These are phyloP conservation scores for Euphrasia confusa DNA, from an alignment of 257 asterid species.

Conservation along the genomic window DNA sequence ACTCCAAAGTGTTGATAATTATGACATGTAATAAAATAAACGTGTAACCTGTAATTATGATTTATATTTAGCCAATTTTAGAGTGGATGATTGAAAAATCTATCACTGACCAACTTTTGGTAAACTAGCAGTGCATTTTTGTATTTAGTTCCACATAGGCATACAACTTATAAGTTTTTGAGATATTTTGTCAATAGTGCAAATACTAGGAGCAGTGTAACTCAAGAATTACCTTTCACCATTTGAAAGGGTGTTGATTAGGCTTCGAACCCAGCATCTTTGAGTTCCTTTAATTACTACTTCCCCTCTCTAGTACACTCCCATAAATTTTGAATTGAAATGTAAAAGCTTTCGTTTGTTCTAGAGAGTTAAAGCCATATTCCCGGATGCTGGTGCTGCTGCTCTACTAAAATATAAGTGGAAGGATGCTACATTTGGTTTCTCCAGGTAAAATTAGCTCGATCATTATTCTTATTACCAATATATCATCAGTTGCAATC, in stretches of 20 bases:
- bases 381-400: constrained; percentile 99
- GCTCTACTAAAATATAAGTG: constrained; percentile 81
- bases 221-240: neutral
- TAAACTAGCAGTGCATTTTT: constrained; percentile 13
- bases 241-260: neutral
- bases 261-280: neutral
- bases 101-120: neutral
- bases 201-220: neutral
- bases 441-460: constrained; percentile 53
- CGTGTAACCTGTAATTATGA: too few relatives aligned
- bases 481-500: neutral
- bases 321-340: constrained; percentile 24
- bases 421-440: constrained; percentile 87
- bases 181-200: constrained; percentile 13
- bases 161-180: constrained; percentile 14
- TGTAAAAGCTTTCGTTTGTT: constrained; percentile 23
- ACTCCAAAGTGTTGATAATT: too few relatives aligned
- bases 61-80: neutral
- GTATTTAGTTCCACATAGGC: constrained; percentile 4
- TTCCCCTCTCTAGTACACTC: neutral
- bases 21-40: too few relatives aligned
- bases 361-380: constrained; percentile 86
- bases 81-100: neutral
- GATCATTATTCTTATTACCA: constrained; percentile 1
- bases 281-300: too few relatives aligned